phyloP scores from a whole-genome alignment of 768 basidiomycete species.

The Suillus plorans region DNA sequence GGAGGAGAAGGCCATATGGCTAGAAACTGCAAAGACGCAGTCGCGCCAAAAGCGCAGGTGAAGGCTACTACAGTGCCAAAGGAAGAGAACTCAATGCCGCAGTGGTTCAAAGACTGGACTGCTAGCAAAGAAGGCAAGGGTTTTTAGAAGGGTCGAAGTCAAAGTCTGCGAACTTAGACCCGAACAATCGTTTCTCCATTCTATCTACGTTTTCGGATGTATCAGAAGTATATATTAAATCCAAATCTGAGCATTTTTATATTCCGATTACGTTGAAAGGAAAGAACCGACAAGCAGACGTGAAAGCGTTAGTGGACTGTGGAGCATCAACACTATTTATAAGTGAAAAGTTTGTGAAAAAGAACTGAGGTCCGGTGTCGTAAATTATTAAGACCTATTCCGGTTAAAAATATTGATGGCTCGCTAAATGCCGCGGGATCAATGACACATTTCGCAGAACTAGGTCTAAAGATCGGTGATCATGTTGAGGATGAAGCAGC shows the following conservation, averaged over 20 bases:
- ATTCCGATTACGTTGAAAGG: background rate
- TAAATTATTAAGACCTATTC: background rate
- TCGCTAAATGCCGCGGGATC: background rate
- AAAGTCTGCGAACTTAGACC: too few relatives aligned
- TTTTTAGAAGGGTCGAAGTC: too few relatives aligned
- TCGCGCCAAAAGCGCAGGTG: too few relatives aligned
- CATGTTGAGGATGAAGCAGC: background rate
- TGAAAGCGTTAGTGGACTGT: background rate
- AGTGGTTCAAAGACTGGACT: too few relatives aligned
- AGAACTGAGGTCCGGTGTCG: fast-evolving
- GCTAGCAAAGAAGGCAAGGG: too few relatives aligned
- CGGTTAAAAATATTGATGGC: background rate
- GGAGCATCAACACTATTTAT: background rate
- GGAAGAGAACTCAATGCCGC: too few relatives aligned
- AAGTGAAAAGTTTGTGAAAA: background rate
- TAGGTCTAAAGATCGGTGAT: background rate
- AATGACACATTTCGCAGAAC: background rate
- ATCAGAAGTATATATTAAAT: too few relatives aligned
- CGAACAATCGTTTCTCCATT: too few relatives aligned
- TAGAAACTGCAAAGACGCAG: too few relatives aligned
- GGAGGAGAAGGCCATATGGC: too few relatives aligned
- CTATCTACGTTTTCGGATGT: too few relatives aligned
- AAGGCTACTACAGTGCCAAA: too few relatives aligned
- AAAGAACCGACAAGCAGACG: background rate
- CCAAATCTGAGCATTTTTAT: background rate